Evolutionary conservation across 2,329 filamentous ascomycete species (phyloP).

Genomic region (Fusarium irregulare): DNA sequence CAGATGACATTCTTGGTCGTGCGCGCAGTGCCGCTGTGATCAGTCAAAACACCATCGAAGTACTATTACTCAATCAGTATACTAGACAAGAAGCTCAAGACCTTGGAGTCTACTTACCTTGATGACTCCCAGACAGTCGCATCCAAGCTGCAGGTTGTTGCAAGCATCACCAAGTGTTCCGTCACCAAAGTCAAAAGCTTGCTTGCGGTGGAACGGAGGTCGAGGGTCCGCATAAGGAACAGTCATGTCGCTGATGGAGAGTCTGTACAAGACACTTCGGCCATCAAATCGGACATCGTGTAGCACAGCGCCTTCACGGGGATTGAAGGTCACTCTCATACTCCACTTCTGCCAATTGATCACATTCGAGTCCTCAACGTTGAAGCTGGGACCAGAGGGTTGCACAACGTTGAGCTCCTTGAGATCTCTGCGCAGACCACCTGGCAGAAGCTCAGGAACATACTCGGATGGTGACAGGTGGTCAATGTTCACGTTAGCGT

Average conservation of each 20-base stretch:
- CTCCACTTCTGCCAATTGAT: slow-evolving; percentile 74
- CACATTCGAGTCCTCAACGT: slow-evolving; percentile 56
- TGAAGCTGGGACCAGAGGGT: slow-evolving; percentile 53
- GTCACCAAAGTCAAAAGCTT: slow-evolving; percentile 77
- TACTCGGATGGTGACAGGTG: slow-evolving; percentile 50
- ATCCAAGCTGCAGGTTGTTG: slow-evolving; percentile 74
- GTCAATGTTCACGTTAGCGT: slow-evolving; percentile 47
- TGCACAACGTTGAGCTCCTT: slow-evolving; percentile 67
- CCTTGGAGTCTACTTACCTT: slow-evolving; percentile 33
- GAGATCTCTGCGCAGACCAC: slow-evolving; percentile 61
- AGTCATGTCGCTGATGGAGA: slow-evolving; percentile 76
- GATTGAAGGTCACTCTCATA: slow-evolving; percentile 76
- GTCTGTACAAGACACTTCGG: slow-evolving; percentile 71
- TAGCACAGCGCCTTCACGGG: slow-evolving; percentile 74
- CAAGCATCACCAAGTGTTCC: slow-evolving; percentile 72
- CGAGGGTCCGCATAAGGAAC: slow-evolving; percentile 75
- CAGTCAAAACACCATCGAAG: slow-evolving; percentile 51
- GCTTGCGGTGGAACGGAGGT: slow-evolving; percentile 71
- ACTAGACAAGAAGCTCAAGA: fast-evolving
- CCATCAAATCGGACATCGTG: slow-evolving; percentile 76
- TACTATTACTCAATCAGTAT: slow-evolving; percentile 40
- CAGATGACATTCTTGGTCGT: slow-evolving; percentile 67
- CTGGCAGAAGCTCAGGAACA: slow-evolving; percentile 55
- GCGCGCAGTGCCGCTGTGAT: slow-evolving; percentile 51
- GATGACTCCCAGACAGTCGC: slow-evolving; percentile 75